Base-by-base conservation (phyloP, 148 eudicot species). In the Heliamphora exappendiculata region DNA sequence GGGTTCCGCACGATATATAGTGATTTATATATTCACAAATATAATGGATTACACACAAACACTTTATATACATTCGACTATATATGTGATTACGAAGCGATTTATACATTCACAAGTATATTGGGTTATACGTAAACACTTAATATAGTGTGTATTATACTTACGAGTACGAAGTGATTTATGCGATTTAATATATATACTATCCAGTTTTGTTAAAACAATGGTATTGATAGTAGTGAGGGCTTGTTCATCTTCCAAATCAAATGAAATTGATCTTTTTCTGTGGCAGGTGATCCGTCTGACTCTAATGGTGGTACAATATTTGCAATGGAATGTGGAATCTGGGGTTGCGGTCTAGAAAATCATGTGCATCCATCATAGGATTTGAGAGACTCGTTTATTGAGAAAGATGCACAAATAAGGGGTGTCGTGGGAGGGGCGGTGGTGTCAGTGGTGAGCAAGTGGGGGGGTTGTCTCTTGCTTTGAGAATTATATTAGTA, bases 261-360 rank as follows among this genome's bases (percentile, higher is more conserved):
- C 24, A 64, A 31, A 77, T 78, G 12, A 81, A 44, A 63, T 78
- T 29, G 55, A 36, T 86, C 82, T 81, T 60, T 84, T 76, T 73
- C 68, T 79, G 68, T 87, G 82, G 82, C 88, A 89, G 93, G 87
- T n/a, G n/a, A n/a, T n/a, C n/a, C n/a, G n/a, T 44, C 34, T 33
- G 33, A 0, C 58, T 72, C 45, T 29, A 33, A 24, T 74, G 81
- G 31, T 80, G 70, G 34, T 63, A 78, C 67, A 81, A 65, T 45
- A 73, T 55, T 62, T 51, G 67, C 80, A 54, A 69, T 71, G 83
- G 75, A 79, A 78, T 84, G 75, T 75, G 79, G 81, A 81, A 60
- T 77, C 76, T 81, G 67, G 77, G 76, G 68, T 70, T 82, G 53
- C 76, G 75, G 64, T 75, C 62, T 55, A 12, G 44, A 58, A 76